Base-by-base conservation (phyloP, 352 stramenopile species). In the Chrysophaeum taylorii region DNA sequence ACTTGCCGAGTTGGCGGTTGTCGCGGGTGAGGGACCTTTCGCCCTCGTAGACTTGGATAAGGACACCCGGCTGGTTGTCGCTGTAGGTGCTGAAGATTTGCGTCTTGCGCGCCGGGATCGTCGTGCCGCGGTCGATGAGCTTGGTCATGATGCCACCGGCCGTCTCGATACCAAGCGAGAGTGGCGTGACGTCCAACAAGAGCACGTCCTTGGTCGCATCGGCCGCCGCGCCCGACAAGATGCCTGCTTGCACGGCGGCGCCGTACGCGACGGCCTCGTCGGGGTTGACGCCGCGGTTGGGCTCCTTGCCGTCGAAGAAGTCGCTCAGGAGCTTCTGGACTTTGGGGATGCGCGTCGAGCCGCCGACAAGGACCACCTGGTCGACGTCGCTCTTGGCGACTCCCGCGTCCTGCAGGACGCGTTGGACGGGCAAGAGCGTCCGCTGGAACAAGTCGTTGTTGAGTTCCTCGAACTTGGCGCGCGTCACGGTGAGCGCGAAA, bases 181-280 rank as follows among this genome's bases (percentile, higher is more conserved):
- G 77, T 15, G 94, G 94, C 7, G 93, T 98, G 43, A 98, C 94
- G 87, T 98, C 94, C 36, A 98, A 77, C 61, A 98, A 77, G 53
- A 98, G 76, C 74, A 98, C 96, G 82, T 98, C 94, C 84, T 98
- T 97, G n/a, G n/a, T n/a, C n/a, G n/a, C n/a, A n/a, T n/a, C n/a
- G n/a, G n/a, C n/a, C 27, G 98, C 92, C 79, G 97, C 93, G 70
- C 94, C 94, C 70, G 92, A 88, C 35, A 98, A 78, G 38, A 98
- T 92, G 76, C 92, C 94, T 61, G 92, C 94, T 76, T 92, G 85
- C 79, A 98, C 98, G 42, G 94, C 94, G 64, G 94, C 93, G 64
- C 94, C 94, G 88, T 97, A 97, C 33, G 94, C 94, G 18, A 98
- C 94, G 25, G 97, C 94, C 78, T 98, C 94, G 82, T 98, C 94